A percentile compares a stretch with the other conserved stretches of the same genome.
These are phyloP conservation scores for Solioccasus polychromus DNA, from an alignment of 768 basidiomycete genomes.

Conservation along the genomic window DNA sequence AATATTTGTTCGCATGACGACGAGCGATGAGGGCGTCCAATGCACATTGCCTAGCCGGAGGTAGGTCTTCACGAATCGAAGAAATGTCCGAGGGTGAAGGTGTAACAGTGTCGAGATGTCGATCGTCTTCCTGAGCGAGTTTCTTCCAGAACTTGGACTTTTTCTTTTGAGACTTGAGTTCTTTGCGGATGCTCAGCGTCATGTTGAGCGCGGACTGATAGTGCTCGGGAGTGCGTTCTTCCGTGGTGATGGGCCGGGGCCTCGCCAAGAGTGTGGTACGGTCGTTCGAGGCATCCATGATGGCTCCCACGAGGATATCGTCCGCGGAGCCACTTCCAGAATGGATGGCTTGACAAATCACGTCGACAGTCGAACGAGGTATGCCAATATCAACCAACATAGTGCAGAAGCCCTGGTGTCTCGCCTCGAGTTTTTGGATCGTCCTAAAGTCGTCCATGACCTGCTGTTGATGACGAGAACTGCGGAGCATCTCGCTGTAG, in stretches of 20 bases:
- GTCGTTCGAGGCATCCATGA: conserved; percentile 40
- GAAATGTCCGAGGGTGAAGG: conserved; percentile 33
- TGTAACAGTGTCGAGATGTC: conserved; percentile 20
- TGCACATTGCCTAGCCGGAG: conserved; percentile 30
- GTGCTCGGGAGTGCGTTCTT: conserved; percentile 38
- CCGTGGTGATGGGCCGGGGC: conserved; percentile 35
- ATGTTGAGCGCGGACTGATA: conserved; percentile 46
- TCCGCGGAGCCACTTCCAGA: conserved; percentile 35
- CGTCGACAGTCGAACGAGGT: conserved; percentile 20
- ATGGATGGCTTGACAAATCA: conserved; percentile 20
- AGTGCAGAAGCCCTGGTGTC: conserved; percentile 21
- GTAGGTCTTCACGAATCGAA: conserved; percentile 24
- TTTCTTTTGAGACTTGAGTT: conserved; percentile 43
- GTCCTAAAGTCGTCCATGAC: conserved; percentile 20
- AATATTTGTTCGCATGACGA: conserved; percentile 16
- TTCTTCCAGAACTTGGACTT: conserved; percentile 46
- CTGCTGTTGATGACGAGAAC: conserved; percentile 26
- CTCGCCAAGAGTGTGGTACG: conserved; percentile 42
- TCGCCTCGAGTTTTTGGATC: conserved; percentile 27
- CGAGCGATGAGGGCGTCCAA: conserved; percentile 36
- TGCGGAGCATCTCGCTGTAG: conserved; percentile 28
- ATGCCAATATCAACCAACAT: conserved; percentile 29
- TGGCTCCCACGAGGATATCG: conserved; percentile 41
- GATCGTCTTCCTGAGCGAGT: conserved; percentile 34
- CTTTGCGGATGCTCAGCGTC: conserved; percentile 42